A percentile compares a stretch with the other conserved stretches of the same genome.
phyloP scores from a whole-genome alignment of 75 land plant genomes.

The Cupressus sempervirens region DNA sequence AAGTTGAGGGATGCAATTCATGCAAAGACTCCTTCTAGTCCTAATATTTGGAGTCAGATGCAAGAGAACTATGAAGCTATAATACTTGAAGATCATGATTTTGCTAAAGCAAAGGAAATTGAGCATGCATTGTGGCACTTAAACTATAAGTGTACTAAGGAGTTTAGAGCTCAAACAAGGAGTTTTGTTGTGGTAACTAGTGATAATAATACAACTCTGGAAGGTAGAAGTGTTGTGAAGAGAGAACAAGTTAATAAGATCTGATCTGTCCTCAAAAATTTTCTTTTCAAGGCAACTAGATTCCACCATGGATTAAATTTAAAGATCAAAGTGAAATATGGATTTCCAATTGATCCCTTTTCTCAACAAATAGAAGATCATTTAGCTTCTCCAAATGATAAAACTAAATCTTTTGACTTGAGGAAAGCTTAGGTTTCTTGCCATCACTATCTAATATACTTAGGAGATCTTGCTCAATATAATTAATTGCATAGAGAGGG shows the following conservation, averaged over 20 bases:
- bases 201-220: constrained; percentile 23
- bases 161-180: constrained; percentile 60
- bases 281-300: constrained; percentile 86
- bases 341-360: constrained; percentile 55
- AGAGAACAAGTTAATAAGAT: constrained; percentile 67
- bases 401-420: constrained; percentile 39
- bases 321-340: no score
- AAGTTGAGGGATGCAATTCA: no score
- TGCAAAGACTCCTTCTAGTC: no score
- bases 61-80: constrained; percentile 84
- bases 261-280: constrained; percentile 61
- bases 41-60: constrained; percentile 65
- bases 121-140: constrained; percentile 82
- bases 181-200: constrained; percentile 36
- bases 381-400: constrained; percentile 35
- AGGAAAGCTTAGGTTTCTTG: constrained; percentile 70
- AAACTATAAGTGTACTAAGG: constrained; percentile 83
- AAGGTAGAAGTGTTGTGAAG: constrained; percentile 27
- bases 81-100: constrained; percentile 83
- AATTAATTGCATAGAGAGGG: constrained; percentile 76
- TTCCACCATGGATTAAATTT: constrained; percentile 92
- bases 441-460: constrained; percentile 80
- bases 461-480: constrained; percentile 96
- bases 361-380: constrained; percentile 37
- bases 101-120: constrained; percentile 71